Evolutionary conservation across 306 rosid genomes (phyloP), one percentile per base, ranked within the genome.

Genomic region (Ceratonia siliqua): DNA sequence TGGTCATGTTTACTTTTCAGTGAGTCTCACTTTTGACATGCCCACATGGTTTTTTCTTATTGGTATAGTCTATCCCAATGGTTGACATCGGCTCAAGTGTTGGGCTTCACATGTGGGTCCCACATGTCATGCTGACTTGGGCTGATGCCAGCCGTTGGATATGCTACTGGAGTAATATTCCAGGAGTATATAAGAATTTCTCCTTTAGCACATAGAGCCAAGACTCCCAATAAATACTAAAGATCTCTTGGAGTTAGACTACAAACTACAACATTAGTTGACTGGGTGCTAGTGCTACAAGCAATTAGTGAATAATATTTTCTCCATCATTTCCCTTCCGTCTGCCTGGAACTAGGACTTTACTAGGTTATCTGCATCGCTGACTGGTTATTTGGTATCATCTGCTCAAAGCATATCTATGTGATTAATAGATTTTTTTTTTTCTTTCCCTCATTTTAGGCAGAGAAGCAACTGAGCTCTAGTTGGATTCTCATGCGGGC

Each of bases 401-500:
- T 71, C 30, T 10, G 15, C 61, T n/a, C 3, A 57, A 32, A 45
- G 58, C 14, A 15, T 75, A 14, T 77, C n/a, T 18, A 33, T 46
- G 8, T 61, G 50, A 55, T 68, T 48, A 32, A 53, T 35, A 18
- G 5, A 38, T 35, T 52, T 25, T 45, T 33, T 65, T 69, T 1
- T 69, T 45, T 11, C 42, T 1, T 1, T 35, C 24, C 1, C 12
- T 77, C 32, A 61, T 41, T 65, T 48, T 78, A 94, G 98, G 98
- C 98, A 4, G 98, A 94, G 89, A 94, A 88, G 85, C 93, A 94
- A 81, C 81, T 94, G 74, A 84, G 72, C 55, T 85, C 98, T 24
- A 85, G 88, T 80, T 94, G 98, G 98, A 85, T 84, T 88, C 96
- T 94, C 57, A 94, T 94, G 98, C 88, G 97, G 73, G 87, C 97